Conservation (phyloP, 257 asterid genomes). For the Cynanchum wilfordii region DNA sequence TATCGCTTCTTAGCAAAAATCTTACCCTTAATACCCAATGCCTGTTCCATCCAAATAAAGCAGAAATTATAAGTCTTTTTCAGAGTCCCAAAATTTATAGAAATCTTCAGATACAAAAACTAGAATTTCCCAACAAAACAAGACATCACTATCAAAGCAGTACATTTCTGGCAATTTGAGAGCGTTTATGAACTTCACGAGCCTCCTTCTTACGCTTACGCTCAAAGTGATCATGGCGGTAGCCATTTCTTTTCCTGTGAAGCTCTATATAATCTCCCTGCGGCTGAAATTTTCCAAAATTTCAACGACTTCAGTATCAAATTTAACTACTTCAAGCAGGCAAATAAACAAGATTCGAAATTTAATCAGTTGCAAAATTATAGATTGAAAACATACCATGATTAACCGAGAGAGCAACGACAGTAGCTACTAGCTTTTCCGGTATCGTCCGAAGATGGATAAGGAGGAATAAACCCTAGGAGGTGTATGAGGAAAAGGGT, state of each 20-base stretch:
- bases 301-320: neutral
- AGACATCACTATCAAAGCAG: neutral
- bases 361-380: neutral
- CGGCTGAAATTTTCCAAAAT: constrained; percentile 47
- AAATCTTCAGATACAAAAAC: neutral
- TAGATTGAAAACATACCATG: neutral
- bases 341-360: neutral
- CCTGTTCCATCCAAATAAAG: constrained; percentile 30
- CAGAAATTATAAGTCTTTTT: neutral
- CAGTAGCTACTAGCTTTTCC: neutral
- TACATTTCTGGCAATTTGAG: constrained; percentile 72
- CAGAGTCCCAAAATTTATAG: too few relatives aligned
- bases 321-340: neutral
- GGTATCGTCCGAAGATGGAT: neutral
- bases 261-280: constrained; percentile 97
- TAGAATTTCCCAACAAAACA: neutral
- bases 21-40: constrained; percentile 96
- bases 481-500: neutral
- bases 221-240: constrained; percentile 87
- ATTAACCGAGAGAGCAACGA: neutral
- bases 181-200: constrained; percentile 88
- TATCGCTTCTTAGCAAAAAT: constrained; percentile 78
- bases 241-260: constrained; percentile 78
- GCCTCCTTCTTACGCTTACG: constrained; percentile 96
- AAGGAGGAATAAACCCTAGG: constrained; percentile 1